Percentiles rank a stretch among this genome's conserved stretches.
phyloP scores from a whole-genome alignment of 106 monocot species.

The Dendrobium chrysotoxum region DNA sequence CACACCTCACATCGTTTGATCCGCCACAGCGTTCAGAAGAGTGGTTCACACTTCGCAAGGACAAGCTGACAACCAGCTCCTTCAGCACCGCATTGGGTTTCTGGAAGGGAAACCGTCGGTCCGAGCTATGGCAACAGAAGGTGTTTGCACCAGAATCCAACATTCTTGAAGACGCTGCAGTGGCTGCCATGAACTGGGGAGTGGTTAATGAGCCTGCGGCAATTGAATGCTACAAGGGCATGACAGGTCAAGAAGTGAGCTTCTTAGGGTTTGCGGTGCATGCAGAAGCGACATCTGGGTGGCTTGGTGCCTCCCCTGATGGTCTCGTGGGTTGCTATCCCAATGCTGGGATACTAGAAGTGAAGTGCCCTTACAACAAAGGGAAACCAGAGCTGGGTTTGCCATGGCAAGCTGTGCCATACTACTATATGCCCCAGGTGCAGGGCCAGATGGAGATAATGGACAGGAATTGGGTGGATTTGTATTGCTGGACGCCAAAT shows the following conservation, averaged over 20 bases:
- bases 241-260: constrained; percentile 71
- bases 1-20: constrained; percentile 34
- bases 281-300: constrained; percentile 43
- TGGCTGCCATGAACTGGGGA: constrained; percentile 93
- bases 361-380: constrained; percentile 96
- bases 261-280: constrained; percentile 73
- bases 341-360: constrained; percentile 77
- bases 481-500: constrained; percentile 94
- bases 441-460: constrained; percentile 99
- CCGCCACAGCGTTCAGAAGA: constrained; percentile 80
- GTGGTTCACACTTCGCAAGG: constrained; percentile 91
- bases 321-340: constrained; percentile 52
- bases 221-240: constrained; percentile 71
- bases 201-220: constrained; percentile 44
- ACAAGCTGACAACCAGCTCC: constrained; percentile 88
- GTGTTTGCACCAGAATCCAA: constrained; percentile 38
- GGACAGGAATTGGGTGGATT: constrained; percentile 87
- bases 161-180: constrained; percentile 29
- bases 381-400: constrained; percentile 81
- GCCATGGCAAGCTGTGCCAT: constrained; percentile 76
- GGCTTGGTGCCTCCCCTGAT: constrained; percentile 94
- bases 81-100: constrained; percentile 95
- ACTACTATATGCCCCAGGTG: constrained; percentile 97
- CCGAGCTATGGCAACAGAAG: constrained; percentile 84
- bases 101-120: constrained; percentile 74